Percentiles rank a stretch among this genome's conserved stretches.
Evolutionary conservation across 2,329 filamentous ascomycete species (phyloP).

Genomic region (Aureobasidium sp.): DNA sequence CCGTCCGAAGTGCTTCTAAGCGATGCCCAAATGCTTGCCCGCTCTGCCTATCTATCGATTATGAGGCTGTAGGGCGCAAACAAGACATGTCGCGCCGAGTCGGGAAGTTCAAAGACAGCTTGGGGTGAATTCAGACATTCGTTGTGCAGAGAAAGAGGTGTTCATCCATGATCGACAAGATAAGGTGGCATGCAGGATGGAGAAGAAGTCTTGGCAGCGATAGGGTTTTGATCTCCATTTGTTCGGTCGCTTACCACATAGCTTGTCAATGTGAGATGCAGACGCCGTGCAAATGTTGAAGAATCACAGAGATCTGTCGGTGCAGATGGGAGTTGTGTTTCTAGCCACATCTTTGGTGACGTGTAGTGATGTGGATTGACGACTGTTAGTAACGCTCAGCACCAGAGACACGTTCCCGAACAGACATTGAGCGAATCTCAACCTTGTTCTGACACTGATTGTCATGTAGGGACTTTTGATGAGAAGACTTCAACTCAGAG

Average conservation of each 20-base stretch:
- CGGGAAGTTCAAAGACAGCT: background rate
- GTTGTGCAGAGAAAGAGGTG: background rate
- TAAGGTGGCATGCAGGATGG: slow-evolving; percentile 1
- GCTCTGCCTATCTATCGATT: background rate
- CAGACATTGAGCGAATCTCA: no score
- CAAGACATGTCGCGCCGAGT: background rate
- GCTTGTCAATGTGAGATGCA: no score
- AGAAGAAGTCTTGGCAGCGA: slow-evolving; percentile 4
- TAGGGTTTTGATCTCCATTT: background rate
- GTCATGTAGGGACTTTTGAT: no score
- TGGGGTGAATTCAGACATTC: background rate
- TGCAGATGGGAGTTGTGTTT: no score
- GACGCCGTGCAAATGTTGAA: no score
- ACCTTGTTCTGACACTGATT: no score
- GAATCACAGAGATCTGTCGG: no score
- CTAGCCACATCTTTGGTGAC: no score
- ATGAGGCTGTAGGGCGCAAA: background rate
- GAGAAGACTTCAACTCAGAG: no score
- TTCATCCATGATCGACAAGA: background rate
- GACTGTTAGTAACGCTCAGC: no score
- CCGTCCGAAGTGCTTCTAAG: background rate
- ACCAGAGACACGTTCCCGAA: no score
- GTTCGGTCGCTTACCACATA: slow-evolving; percentile 1
- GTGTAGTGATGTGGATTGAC: no score
- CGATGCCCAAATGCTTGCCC: background rate